Evolutionary conservation across 1,284 basidiomycete genomes (phyloP), one percentile per base, ranked within the genome.

Genomic region (Ustilago bromivora): DNA sequence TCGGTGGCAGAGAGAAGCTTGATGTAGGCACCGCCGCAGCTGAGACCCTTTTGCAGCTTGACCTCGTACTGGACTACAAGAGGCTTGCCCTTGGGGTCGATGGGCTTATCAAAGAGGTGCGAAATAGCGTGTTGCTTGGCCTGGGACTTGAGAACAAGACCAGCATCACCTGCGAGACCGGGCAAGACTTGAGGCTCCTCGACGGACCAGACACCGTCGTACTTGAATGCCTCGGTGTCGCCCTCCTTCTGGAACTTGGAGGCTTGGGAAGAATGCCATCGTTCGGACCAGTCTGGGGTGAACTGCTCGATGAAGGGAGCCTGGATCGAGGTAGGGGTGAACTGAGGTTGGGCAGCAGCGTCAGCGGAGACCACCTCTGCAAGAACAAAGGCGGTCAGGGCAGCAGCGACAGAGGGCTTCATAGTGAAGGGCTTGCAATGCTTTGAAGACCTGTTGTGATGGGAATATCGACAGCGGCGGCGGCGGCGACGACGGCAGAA

Each of bases 291-390:
- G 88, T 93, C 93, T 65, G 92, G 90, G 32, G 92, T 93, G 89
- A 99, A 99, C 87, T 99, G 97, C 88, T 99, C 97, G 82, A 99
- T 86, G 89, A 99, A 98, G 71, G 94, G 92, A n/a, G 93, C 95
- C 84, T 92, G 91, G 88, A 98, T 89, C 66, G 89, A 87, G 62
- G 95, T 92, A 54, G 92, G 89, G 94, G 98, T 77, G 66, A 82
- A 81, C 19, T 74, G 70, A 0, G 74, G 69, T 36, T 70, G 70
- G 41, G 74, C 31, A 34, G 58, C 66, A 38, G 58, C 66, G 43
- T 72, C 74, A 35, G 74, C 69, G 32, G 66, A 34, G 52, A 64
- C 68, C 56, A 70, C 69, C 66, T 72, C 69, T 55, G 66, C 70
- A 49, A 72, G 69, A 32, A 64, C 66, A 56, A 72, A 76, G 59